Conservation (phyloP, 306 rosid species). For the Chamaecrista fasciculata region DNA sequence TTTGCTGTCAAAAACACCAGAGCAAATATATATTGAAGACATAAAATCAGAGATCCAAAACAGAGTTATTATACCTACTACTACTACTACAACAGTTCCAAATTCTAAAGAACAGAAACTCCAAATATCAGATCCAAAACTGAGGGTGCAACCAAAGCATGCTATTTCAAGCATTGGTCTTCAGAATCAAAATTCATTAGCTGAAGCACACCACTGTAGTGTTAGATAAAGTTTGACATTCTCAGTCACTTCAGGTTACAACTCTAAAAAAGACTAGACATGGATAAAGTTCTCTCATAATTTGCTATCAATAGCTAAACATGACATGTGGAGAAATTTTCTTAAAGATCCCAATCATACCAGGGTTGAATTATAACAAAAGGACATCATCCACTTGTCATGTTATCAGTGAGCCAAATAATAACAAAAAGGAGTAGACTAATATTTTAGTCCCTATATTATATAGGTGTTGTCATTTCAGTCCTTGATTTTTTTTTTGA, state of each 20-base stretch:
- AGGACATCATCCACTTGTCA: no score
- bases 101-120: conserved; percentile 26
- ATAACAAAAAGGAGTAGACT: no score
- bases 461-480: no score
- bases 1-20: not conserved
- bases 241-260: not conserved
- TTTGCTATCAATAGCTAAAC: no score
- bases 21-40: not conserved
- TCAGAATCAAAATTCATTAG: conserved; percentile 16
- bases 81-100: conserved; percentile 5
- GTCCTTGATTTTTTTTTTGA: no score
- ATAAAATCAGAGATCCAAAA: not conserved
- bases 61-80: not conserved
- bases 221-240: conserved; percentile 21
- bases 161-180: conserved; percentile 25
- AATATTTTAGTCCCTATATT: no score
- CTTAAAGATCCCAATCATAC: not conserved
- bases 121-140: conserved; percentile 29
- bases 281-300: no score
- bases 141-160: conserved; percentile 1
- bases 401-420: no score
- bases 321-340: no score
- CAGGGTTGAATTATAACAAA: not conserved
- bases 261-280: no score
- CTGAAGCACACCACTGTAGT: conserved; percentile 27